Evolutionary conservation across 495 filamentous ascomycete species (phyloP), one percentile per base, ranked within the genome.

Genomic region (Opeltia flavorubescens): DNA sequence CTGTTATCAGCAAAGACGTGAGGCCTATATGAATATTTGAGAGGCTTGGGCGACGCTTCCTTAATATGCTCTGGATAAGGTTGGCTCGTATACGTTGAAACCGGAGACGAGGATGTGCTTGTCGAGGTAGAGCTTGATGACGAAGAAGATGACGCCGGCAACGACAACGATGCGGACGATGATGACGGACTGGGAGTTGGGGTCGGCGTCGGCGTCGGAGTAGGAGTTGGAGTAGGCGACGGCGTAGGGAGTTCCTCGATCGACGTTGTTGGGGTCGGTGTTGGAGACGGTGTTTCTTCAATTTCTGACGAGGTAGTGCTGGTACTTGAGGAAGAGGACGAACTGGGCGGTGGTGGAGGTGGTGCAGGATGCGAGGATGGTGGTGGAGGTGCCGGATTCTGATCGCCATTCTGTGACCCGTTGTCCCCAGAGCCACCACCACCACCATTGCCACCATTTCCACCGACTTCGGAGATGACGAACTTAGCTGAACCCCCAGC

Each of bases 401-500:
- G 34, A 7, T 38, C 5, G 34, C 15, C 5, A 5, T 7, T 15
- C 34, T 38, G 8, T 5, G 34, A 38, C 5, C 34, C 34, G 18
- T 15, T 38, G 15, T 17, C 15, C 34, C 15, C n/a, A n/a, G n/a
- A n/a, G 47, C 20, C 48, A 42, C 34, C 23, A 8, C 20, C 21
- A 44, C 31, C 18, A 45, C 40, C 15, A 41, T 33, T 43, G 49
- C 46, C 51, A 52, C 40, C 57, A 53, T 43, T 65, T 59, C 9
- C 52, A 54, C 39, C 59, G 15, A 38, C 53, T 20, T 66, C 70
- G 50, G 77, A 78, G 15, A 87, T 77, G 29, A 85, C 76, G 52
- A 87, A 74, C 49, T 76, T 80, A 42, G 83, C 84, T 43, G 66
- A 76, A 35, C 59, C 55, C 39, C 84, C 84, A 49, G 74, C 73